Conservation (phyloP, 495 filamentous ascomycete species). For the Penicillium verhagenii region DNA sequence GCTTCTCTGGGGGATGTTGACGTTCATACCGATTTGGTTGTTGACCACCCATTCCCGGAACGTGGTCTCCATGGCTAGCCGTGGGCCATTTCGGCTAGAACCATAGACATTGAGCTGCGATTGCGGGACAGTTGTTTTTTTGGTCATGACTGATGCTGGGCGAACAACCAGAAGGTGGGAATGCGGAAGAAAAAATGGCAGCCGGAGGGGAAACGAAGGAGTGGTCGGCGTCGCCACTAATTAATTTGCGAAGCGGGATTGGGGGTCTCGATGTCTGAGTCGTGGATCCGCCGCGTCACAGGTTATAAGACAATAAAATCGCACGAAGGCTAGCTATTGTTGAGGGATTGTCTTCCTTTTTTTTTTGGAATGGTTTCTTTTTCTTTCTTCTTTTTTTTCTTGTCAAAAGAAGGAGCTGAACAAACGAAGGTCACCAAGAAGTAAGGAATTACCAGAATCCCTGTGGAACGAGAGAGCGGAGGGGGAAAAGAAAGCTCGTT, state of each 20-base stretch:
- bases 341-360: conserved; percentile 5
- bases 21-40: conserved; percentile 52
- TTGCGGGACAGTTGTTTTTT: conserved; percentile 29
- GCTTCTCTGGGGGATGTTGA: conserved; percentile 2
- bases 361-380: neutral
- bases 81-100: conserved; percentile 35
- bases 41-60: conserved; percentile 52
- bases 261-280: conserved; percentile 26
- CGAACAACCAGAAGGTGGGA: conserved; percentile 14
- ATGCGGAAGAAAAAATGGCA: conserved; percentile 14
- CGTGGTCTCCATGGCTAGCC: conserved; percentile 43
- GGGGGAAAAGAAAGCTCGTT: conserved; percentile 22
- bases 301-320: conserved; percentile 1
- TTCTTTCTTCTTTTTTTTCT: neutral
- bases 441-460: conserved; percentile 18
- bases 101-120: conserved; percentile 47
- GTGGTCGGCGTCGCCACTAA: conserved; percentile 21
- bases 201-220: conserved; percentile 19
- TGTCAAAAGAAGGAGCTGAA: neutral
- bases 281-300: conserved; percentile 21
- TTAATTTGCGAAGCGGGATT: conserved; percentile 23
- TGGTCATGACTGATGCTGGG: conserved; percentile 30
- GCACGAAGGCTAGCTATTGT: neutral
- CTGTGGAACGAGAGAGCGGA: conserved; percentile 1
- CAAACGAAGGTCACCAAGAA: neutral